Conservation (phyloP, 1,284 basidiomycete species). For the Leccinum brunneo-olivaceum region DNA sequence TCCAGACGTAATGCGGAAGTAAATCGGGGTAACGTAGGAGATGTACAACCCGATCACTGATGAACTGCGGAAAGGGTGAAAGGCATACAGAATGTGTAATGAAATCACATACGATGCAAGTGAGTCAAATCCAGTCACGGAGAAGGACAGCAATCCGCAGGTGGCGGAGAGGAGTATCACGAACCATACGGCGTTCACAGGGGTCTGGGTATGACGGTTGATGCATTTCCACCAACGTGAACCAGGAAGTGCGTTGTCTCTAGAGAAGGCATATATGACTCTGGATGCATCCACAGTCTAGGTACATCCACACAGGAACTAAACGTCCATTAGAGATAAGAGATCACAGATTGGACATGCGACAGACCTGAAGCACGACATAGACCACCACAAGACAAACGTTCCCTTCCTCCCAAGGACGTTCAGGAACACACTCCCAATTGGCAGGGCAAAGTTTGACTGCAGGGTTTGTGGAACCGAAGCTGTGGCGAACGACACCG, state of each 20-base stretch:
- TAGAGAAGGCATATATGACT: slow-evolving; percentile 63
- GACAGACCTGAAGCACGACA: slow-evolving; percentile 56
- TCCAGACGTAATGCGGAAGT: slow-evolving; percentile 58
- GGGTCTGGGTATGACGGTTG: slow-evolving; percentile 49
- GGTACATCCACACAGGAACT: slow-evolving; percentile 47
- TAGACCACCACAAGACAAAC: slow-evolving; percentile 58
- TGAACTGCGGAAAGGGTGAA: slow-evolving; percentile 34
- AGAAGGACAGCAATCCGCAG: slow-evolving; percentile 58
- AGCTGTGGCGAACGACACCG: slow-evolving; percentile 52
- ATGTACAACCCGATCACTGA: slow-evolving; percentile 52
- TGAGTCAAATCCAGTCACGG: slow-evolving; percentile 49
- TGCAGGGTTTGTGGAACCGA: slow-evolving; percentile 45
- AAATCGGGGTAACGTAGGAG: slow-evolving; percentile 50
- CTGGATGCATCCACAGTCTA: slow-evolving; percentile 65
- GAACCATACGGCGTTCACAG: slow-evolving; percentile 64
- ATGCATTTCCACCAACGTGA: slow-evolving; percentile 59
- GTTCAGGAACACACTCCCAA: slow-evolving; percentile 60
- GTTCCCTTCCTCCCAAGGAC: slow-evolving; percentile 57
- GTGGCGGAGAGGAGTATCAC: slow-evolving; percentile 50
- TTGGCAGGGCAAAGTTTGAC: slow-evolving; percentile 48
- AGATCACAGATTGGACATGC: background rate
- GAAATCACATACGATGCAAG: slow-evolving; percentile 46
- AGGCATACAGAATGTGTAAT: background rate
- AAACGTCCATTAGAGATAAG: background rate
- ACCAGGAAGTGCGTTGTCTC: slow-evolving; percentile 64